A percentile compares a stretch with the other conserved stretches of the same genome.
Conservation (phyloP, 305 asterid genomes). For the Withania somnifera region DNA sequence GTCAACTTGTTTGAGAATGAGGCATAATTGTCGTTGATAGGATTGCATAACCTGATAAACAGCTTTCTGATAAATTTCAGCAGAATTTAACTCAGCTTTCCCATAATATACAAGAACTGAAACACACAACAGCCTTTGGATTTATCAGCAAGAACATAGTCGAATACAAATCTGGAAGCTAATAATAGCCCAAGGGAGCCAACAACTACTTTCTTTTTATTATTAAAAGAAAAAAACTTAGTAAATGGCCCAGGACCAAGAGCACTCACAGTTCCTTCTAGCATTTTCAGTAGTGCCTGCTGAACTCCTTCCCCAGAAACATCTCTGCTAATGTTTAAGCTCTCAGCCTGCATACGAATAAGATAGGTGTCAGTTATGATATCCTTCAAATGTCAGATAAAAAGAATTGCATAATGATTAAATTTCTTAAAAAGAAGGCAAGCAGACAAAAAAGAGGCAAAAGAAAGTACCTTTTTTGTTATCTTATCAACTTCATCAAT, state of each 20-base stretch:
- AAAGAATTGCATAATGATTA: neutral
- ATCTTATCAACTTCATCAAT: constrained; percentile 95
- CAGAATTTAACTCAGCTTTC: neutral
- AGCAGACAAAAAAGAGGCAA: constrained; percentile 5
- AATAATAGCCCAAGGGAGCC: neutral
- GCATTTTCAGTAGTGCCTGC: constrained; percentile 90
- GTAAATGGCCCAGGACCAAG: neutral
- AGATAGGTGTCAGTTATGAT: neutral
- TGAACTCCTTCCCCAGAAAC: constrained; percentile 96
- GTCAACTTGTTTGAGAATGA: neutral
- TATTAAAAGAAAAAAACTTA: neutral
- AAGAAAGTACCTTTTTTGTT: constrained; percentile 62
- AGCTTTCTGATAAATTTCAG: neutral
- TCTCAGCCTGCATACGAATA: constrained; percentile 51
- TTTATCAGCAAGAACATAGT: neutral
- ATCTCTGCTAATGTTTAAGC: constrained; percentile 81
- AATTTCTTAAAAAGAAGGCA: neutral
- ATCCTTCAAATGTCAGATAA: constrained; percentile 1
- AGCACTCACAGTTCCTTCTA: constrained; percentile 34
- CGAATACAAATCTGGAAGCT: neutral
- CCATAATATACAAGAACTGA: neutral
- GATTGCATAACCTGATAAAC: neutral
- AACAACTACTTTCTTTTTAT: neutral
- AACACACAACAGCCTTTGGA: neutral
- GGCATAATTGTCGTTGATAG: neutral